phyloP scores from a whole-genome alignment of 2,329 filamentous ascomycete genomes.

The Monilinia laxa region DNA sequence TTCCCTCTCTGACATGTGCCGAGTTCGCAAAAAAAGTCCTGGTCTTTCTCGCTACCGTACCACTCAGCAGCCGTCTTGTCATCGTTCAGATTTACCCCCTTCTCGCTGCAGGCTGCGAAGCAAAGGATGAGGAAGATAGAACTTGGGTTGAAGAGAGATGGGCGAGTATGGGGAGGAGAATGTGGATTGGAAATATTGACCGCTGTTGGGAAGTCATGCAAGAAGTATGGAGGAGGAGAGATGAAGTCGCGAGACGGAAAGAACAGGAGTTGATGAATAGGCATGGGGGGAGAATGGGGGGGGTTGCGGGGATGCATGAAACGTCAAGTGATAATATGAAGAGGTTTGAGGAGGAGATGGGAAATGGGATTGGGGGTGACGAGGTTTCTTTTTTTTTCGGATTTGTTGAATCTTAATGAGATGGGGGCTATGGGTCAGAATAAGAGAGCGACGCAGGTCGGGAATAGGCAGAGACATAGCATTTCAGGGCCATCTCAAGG shows the following conservation, averaged over 20 bases:
- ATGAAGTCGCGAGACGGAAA: constrained; percentile 43
- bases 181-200: constrained; percentile 68
- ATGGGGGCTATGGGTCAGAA: constrained; percentile 27
- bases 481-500: constrained; percentile 24
- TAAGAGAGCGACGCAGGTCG: neutral
- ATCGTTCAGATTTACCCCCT: constrained; percentile 71
- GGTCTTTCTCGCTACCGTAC: constrained; percentile 61
- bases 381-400: constrained; percentile 36
- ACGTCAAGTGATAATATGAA: constrained; percentile 28
- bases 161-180: constrained; percentile 57
- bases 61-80: constrained; percentile 59
- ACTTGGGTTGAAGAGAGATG: constrained; percentile 64
- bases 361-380: constrained; percentile 27
- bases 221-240: constrained; percentile 65
- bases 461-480: constrained; percentile 23
- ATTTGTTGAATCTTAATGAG: constrained; percentile 37
- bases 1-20: constrained; percentile 57
- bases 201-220: constrained; percentile 62
- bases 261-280: constrained; percentile 31
- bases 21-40: constrained; percentile 62
- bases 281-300: constrained; percentile 24
- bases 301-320: neutral
- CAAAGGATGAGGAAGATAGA: constrained; percentile 57
- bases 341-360: constrained; percentile 39
- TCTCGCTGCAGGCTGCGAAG: constrained; percentile 65